Evolutionary conservation across 306 rosid genomes (phyloP), one percentile per base, ranked within the genome.

Genomic region (Medicago lupulina): DNA sequence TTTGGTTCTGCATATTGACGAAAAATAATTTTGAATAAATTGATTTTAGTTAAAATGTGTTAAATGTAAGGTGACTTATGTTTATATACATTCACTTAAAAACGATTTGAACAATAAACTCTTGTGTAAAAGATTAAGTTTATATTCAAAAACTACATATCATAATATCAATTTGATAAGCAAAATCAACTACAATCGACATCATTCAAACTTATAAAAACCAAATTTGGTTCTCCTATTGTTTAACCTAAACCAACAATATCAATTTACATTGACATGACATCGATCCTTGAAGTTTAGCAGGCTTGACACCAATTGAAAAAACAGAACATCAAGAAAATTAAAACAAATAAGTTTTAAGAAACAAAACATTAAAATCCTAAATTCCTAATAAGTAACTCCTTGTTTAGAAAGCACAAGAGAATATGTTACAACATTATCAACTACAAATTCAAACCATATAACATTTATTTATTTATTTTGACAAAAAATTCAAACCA

Each of bases 231-330:
- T 46, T 6, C 15, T 46, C n/a, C 5, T 46, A 1, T 6, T 6
- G 7, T 46, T 12, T 12, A 46, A 46, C 0, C 51, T 12, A 46
- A 46, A 12, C 2, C 5, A 2, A 5, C 7, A 47, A 47, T 47
- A 58, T 23, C 66, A 67, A 19, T 68, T 36, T 59, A 74, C 51
- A 17, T 40, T 67, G 61, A 8, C 49, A 41, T 62, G 14, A 28
- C 11, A 70, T 46, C 7, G 15, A 5, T 58, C 6, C 1, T 12
- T 46, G 51, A 13, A 12, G 46, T 59, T 68, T 74, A 47, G 0
- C n/a, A 47, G 39, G 11, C 15, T 36, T 59, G 18, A 3, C 53
- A 50, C 14, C 13, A 70, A 34, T 14, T n/a, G 36, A 50, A 51
- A 38, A 31, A 74, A 31, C 67, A 55, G 0, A 38, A 47, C 21